Evolutionary conservation across 225 moss, liverwort and hornwort genomes (phyloP), one percentile per base, ranked within the genome.

Genomic region (Bryum argenteum): DNA sequence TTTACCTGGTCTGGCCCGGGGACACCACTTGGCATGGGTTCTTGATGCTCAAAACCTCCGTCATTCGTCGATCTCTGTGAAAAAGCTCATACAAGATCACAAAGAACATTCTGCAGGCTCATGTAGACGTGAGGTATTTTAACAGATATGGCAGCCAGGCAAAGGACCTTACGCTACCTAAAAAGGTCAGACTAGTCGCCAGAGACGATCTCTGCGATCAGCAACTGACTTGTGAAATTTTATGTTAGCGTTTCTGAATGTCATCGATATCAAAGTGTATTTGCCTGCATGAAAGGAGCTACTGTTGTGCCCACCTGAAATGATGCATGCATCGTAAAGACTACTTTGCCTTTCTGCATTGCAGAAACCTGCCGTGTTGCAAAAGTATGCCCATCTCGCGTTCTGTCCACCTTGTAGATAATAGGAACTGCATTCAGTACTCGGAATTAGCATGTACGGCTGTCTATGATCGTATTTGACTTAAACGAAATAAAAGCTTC

Each of bases 401-500:
- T 86, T 70, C 86, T 80, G 8, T 73, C 77, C 20, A 86, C 86
- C 73, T 82, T 82, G 75, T 86, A 86, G 63, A 83, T 82, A 61
- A 83, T 79, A 57, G 82, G 75, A 39, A 83, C 86, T 86, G 82
- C 77, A 68, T 75, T 71, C 66, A 45, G 26, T 66, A 23, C 61
- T 24, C 47, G 18, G 61, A 47, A 17, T 54, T 69, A 40, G 51
- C 6, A 40, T 13, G 38, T 47, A 61, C 7, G 43, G 58, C 19
- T 17, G 17, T 42, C 10, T 14, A 39, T 14, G 28, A 61, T 10
- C n/a, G 12, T 66, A n/a, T 40, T 18, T 38, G 51, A 57, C 58
- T 6, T 60, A 9, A 21, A 41, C 23, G 16, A 60, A 41, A 17
- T 17, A 8, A 23, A 2, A 71, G 53, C 10, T 72, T 63, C 44